phyloP scores from a whole-genome alignment of 2,329 filamentous ascomycete species.

The Mycosphaerella sp. region DNA sequence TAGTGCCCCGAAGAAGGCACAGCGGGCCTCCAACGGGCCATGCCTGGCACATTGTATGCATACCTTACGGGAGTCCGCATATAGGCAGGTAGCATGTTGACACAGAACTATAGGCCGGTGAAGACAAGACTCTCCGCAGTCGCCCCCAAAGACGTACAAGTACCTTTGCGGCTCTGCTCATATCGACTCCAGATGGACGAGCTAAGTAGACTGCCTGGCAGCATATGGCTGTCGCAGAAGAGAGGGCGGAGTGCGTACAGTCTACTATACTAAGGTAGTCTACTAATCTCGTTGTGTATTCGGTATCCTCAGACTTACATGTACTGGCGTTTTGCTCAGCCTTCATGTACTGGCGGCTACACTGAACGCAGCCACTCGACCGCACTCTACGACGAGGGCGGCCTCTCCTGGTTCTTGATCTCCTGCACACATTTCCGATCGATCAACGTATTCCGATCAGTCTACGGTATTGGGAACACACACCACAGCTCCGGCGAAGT shows the following conservation, averaged over 20 bases:
- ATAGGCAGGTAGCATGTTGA: too few species aligned
- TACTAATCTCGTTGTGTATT: neutral
- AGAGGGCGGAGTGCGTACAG: constrained; percentile 2
- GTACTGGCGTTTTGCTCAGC: constrained; percentile 2
- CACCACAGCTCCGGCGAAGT: too few species aligned
- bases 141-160: neutral
- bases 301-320: neutral
- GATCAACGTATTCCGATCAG: too few species aligned
- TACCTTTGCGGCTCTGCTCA: constrained; percentile 7
- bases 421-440: too few species aligned
- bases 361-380: neutral
- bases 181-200: neutral
- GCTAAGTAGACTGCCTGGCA: neutral
- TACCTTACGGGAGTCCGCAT: too few species aligned
- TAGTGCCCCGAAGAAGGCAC: too few species aligned
- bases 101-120: too few species aligned
- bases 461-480: too few species aligned
- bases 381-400: neutral
- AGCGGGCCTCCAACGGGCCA: too few species aligned
- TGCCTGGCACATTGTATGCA: too few species aligned
- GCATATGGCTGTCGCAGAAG: neutral
- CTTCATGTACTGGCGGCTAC: neutral
- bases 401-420: neutral
- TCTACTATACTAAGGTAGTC: too few species aligned
- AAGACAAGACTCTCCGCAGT: neutral